Evolutionary conservation across 257 asterid genomes (phyloP).

Genomic region (Parsonsia alboflavescens): DNA sequence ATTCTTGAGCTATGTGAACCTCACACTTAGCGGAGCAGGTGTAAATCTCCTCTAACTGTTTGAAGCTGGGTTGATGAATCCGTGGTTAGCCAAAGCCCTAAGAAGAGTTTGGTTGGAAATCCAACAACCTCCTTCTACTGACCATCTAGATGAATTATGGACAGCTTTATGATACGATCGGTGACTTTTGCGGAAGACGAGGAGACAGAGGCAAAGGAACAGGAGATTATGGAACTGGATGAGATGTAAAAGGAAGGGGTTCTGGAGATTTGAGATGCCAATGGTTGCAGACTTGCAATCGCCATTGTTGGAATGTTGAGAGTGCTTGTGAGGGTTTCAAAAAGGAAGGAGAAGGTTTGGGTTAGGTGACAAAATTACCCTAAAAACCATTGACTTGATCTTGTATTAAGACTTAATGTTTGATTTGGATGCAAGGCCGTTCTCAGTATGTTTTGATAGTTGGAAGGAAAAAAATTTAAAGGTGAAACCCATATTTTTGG

Average conservation of each 20-base stretch:
- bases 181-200: conserved; percentile 68
- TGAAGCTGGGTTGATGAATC: conserved; percentile 85
- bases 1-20: conserved; percentile 96
- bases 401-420: too few species aligned
- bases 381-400: too few species aligned
- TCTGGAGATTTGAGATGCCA: conserved; percentile 33
- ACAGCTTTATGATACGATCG: conserved; percentile 81
- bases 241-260: conserved; percentile 24
- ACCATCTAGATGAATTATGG: conserved; percentile 80
- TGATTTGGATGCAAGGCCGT: too few species aligned
- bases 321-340: conserved; percentile 12
- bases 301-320: conserved; percentile 25
- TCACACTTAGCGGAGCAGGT: conserved; percentile 99
- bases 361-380: too few species aligned
- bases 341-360: background rate
- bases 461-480: too few species aligned
- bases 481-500: too few species aligned
- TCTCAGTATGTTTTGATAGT: too few species aligned
- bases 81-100: conserved; percentile 65
- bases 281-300: conserved; percentile 27
- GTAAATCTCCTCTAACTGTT: conserved; percentile 91
- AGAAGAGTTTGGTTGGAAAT: conserved; percentile 78
- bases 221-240: conserved; percentile 21
- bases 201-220: conserved; percentile 31
- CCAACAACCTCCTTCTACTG: conserved; percentile 52